Evolutionary conservation across 2,329 filamentous ascomycete genomes (phyloP), one percentile per base, ranked within the genome.

Genomic region (Botrytis elliptica): DNA sequence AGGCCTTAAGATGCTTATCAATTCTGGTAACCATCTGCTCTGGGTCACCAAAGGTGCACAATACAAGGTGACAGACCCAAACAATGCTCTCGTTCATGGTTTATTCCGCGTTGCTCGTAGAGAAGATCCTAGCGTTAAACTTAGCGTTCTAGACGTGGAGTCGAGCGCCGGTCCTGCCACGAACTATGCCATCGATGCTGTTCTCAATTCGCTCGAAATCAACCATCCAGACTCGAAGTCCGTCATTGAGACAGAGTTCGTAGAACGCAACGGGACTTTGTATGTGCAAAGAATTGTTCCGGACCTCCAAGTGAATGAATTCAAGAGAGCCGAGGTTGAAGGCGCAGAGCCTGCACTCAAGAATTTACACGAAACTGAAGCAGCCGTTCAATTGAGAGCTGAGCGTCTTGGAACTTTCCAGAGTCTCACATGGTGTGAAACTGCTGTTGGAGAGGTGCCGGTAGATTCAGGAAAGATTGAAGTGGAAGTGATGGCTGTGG

Each of bases 41-140:
- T 84, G 82, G 82, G 74, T 83, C 36, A 83, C 82, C 4, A 77
- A 76, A 2, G 80, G 81, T 55, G 74, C 78, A 0, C 74, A 77
- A 44, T 63, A 77, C 22, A 73, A 79, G 8, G 25, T 81, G 75
- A 76, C 78, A 76, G 69, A 77, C 68, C 82, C 82, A 3, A 75
- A 79, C 22, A 76, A 82, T 22, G 79, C 78, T 40, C 77, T 82
- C 49, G 77, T 81, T 44, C 73, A 79, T n/a, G 82, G 82, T 16
- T 70, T 83, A 25, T 76, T 82, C 44, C 78, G 82, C 20, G 79
- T 79, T 5, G 62, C 76, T n/a, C 75, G 77, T 22, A 46, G 62
- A 25, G 77, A 78, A 52, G 72, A 76, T 46, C 60, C 71, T 6
- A 72, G 73, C 36, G 36, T 75, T 0, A 52, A 42, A 25, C 52